Conservation (phyloP, 2,329 filamentous ascomycete species). For the Tolypocladium amazonense region DNA sequence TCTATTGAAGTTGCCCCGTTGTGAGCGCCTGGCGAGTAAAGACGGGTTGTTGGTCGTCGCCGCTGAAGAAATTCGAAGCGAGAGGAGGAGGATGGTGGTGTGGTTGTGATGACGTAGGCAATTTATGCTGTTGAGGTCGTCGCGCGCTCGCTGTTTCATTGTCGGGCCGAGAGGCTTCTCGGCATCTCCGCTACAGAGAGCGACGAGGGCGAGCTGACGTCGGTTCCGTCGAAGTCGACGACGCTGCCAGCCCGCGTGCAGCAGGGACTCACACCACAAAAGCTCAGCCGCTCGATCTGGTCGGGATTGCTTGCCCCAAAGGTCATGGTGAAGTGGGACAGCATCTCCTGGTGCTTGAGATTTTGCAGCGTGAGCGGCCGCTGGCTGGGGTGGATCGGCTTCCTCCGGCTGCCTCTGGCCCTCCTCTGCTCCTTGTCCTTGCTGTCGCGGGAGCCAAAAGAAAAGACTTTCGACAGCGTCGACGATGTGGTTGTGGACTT, state of each 20-base stretch:
- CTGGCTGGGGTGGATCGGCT: constrained; percentile 31
- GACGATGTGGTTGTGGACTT: constrained; percentile 17
- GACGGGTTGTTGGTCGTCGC: background rate
- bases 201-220: background rate
- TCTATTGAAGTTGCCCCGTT: background rate
- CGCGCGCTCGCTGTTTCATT: constrained; percentile 2
- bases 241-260: constrained; percentile 28
- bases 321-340: constrained; percentile 33
- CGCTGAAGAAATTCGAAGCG: background rate
- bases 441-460: constrained; percentile 16
- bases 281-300: constrained; percentile 22
- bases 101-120: background rate
- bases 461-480: constrained; percentile 19
- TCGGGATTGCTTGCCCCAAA: constrained; percentile 28
- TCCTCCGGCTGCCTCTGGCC: constrained; percentile 10
- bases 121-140: background rate
- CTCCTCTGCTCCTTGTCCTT: constrained; percentile 12
- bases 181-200: constrained; percentile 4
- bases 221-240: constrained; percentile 17
- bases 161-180: constrained; percentile 7
- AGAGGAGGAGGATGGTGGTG: background rate
- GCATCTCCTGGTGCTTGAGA: constrained; percentile 34
- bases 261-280: constrained; percentile 31
- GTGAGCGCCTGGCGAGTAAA: background rate
- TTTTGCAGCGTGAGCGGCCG: constrained; percentile 33